Evolutionary conservation across 352 stramenopile species (phyloP).

Genomic region (Phytophthora parvispora): DNA sequence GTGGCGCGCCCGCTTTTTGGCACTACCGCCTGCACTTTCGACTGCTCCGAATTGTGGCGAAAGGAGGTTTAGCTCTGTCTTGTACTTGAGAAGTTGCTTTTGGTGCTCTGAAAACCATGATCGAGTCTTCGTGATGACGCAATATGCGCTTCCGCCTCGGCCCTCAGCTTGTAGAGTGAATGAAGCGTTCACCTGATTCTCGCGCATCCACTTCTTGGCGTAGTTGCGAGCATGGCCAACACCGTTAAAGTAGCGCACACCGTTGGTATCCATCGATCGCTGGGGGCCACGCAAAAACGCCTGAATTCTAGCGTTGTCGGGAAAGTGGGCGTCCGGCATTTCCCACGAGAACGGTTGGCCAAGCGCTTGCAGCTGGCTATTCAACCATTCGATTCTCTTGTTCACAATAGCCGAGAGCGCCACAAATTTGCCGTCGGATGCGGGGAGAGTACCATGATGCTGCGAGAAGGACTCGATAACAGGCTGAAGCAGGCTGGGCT

Average conservation of each 20-base stretch:
- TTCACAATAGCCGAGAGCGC: background rate
- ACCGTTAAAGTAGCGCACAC: background rate
- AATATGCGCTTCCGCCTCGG: background rate
- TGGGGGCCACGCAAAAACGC: constrained; percentile 12
- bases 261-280: background rate
- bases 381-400: constrained; percentile 14
- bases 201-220: constrained; percentile 4
- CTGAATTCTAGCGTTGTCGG: background rate
- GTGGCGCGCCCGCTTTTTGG: background rate
- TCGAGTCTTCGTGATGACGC: constrained; percentile 13
- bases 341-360: constrained; percentile 12
- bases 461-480: constrained; percentile 8
- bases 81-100: constrained; percentile 2
- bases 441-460: background rate
- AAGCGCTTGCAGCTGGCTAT: background rate
- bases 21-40: background rate
- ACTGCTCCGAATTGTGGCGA: background rate
- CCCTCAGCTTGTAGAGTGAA: background rate
- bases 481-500: background rate
- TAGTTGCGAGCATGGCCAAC: background rate
- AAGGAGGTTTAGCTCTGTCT: too few species aligned
- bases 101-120: constrained; percentile 7
- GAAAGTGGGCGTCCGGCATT: constrained; percentile 10
- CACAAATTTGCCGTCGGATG: background rate
- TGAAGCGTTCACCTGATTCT: constrained; percentile 14